phyloP scores from a whole-genome alignment of 2,329 filamentous ascomycete genomes.

The Lachnellula arida region DNA sequence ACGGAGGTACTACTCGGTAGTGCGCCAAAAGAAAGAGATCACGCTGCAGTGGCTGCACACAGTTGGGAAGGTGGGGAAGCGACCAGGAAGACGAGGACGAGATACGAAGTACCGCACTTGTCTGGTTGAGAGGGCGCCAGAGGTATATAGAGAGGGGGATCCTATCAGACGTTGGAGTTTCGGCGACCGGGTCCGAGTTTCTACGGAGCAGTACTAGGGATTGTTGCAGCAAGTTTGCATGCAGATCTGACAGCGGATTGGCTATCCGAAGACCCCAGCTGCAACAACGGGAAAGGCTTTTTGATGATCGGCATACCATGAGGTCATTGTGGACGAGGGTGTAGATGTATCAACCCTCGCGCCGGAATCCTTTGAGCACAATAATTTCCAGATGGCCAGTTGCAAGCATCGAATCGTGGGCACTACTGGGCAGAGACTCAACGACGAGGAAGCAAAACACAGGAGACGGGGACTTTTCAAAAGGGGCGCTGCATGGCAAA shows the following conservation, averaged over 20 bases:
- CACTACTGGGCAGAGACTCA: no score
- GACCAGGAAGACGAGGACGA: not conserved
- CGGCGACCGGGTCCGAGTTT: not conserved
- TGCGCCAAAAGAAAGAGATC: no score
- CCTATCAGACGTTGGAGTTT: not conserved
- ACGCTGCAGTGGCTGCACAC: no score
- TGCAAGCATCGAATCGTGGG: no score
- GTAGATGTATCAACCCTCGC: not conserved
- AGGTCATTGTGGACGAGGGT: not conserved
- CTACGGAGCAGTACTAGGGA: not conserved
- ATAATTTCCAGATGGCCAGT: not conserved
- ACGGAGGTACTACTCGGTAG: no score
- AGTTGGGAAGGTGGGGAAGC: not conserved
- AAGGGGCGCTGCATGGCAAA: no score
- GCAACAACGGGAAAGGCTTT: not conserved
- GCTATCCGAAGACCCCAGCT: not conserved
- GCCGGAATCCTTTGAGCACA: not conserved
- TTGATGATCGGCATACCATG: not conserved
- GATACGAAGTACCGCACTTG: no score
- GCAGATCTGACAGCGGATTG: not conserved
- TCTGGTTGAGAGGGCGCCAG: not conserved
- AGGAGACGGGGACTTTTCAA: no score
- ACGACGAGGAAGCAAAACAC: not conserved
- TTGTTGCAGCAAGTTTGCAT: not conserved
- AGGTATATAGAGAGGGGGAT: not conserved